Evolutionary conservation across 2,329 filamentous ascomycete genomes (phyloP).

Genomic region (Fusarium redolens): DNA sequence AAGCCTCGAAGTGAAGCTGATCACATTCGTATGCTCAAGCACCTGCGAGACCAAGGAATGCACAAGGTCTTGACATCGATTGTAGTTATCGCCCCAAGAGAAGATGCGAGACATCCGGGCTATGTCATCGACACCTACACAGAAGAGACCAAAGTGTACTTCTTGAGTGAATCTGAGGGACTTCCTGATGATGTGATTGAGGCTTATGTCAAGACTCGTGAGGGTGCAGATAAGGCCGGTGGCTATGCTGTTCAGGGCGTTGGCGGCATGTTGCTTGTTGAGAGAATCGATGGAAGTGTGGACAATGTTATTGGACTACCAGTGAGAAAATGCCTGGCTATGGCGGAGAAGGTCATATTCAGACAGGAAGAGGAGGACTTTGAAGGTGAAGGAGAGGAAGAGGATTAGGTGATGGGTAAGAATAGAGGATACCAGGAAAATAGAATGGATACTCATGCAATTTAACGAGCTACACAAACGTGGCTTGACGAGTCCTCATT

Average conservation of each 20-base stretch:
- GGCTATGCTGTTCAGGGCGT: conserved; percentile 95
- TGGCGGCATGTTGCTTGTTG: conserved; percentile 86
- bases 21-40: conserved; percentile 85
- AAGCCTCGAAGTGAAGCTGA: conserved; percentile 87
- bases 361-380: conserved; percentile 75
- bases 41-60: conserved; percentile 78
- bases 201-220: conserved; percentile 82
- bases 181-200: conserved; percentile 83
- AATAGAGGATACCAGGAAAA: neutral
- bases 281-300: conserved; percentile 87
- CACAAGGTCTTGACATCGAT: conserved; percentile 92
- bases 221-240: conserved; percentile 95
- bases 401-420: conserved; percentile 12
- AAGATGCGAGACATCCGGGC: conserved; percentile 83
- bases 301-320: conserved; percentile 97
- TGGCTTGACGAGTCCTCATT: neutral
- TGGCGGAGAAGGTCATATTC: conserved; percentile 90
- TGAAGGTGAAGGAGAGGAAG: conserved; percentile 59
- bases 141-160: conserved; percentile 92
- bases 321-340: conserved; percentile 77
- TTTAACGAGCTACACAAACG: neutral
- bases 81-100: conserved; percentile 82
- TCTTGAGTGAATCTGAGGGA: conserved; percentile 72
- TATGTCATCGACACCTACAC: conserved; percentile 85
- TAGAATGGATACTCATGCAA: neutral